Percentiles rank a stretch among this genome's conserved stretches.
phyloP scores from a whole-genome alignment of 177 flowering plant genomes.

The Tripterygium wilfordii region DNA sequence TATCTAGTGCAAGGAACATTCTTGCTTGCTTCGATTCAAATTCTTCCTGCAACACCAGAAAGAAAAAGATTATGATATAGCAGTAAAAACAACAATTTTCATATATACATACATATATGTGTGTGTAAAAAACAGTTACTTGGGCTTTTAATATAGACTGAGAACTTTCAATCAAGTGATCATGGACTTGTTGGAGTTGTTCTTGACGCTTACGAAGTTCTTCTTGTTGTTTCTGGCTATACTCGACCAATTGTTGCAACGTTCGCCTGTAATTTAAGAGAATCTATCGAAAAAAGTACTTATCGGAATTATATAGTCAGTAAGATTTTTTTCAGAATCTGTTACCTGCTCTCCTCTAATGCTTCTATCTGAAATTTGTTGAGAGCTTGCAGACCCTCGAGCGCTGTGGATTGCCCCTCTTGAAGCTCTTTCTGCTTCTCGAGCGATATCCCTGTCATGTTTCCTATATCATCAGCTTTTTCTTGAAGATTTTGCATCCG shows the following conservation, averaged over 20 bases:
- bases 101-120: no score
- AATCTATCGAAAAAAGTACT: neutral
- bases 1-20: conserved; percentile 75
- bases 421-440: conserved; percentile 62
- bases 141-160: conserved; percentile 71
- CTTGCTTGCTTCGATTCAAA: conserved; percentile 73
- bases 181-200: conserved; percentile 62
- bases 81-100: no score
- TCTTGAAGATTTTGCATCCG: conserved; percentile 54
- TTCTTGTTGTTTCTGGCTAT: conserved; percentile 63
- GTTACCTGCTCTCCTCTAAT: conserved; percentile 77
- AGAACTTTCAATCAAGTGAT: conserved; percentile 59
- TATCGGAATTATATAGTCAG: no score
- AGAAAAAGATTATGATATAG: no score
- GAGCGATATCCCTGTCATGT: conserved; percentile 42
- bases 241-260: conserved; percentile 49
- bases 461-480: conserved; percentile 62
- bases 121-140: conserved; percentile 29
- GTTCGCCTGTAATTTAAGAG: conserved; percentile 32
- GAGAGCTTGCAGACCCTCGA: conserved; percentile 50
- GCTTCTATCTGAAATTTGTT: conserved; percentile 58
- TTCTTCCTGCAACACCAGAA: conserved; percentile 44
- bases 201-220: conserved; percentile 60
- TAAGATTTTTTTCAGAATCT: no score
- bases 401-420: conserved; percentile 56